phyloP scores from a whole-genome alignment of 2,329 filamentous ascomycete species.

The Trichoderma polysporum region DNA sequence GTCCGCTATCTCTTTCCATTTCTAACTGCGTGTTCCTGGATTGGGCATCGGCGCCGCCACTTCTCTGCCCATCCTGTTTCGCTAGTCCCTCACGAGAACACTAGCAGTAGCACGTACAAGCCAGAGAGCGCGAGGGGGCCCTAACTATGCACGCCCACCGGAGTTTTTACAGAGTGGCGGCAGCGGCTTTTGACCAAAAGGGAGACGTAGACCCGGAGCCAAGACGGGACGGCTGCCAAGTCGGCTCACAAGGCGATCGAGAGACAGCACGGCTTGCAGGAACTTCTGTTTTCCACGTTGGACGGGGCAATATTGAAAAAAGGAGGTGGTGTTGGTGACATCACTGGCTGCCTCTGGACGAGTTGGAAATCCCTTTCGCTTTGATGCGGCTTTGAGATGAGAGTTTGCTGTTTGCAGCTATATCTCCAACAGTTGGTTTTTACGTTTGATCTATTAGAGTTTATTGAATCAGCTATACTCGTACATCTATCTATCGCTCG shows the following conservation, averaged over 20 bases:
- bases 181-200: background rate
- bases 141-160: background rate
- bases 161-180: constrained; percentile 1
- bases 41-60: constrained; percentile 11
- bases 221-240: constrained; percentile 16
- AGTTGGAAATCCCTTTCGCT: background rate
- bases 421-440: background rate
- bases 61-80: background rate
- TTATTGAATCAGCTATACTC: background rate
- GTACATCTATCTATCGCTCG: background rate
- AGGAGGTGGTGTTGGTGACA: background rate
- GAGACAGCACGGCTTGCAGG: constrained; percentile 6
- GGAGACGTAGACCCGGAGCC: background rate
- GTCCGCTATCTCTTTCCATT: background rate
- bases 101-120: background rate
- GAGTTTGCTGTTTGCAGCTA: background rate
- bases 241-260: background rate
- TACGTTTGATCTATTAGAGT: background rate
- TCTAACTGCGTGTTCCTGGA: background rate
- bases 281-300: constrained; percentile 13
- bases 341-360: constrained; percentile 1
- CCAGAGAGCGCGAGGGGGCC: background rate
- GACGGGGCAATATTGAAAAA: background rate
- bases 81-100: background rate
- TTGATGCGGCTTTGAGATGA: background rate